Evolutionary conservation across 345 rosid genomes (phyloP), one percentile per base, ranked within the genome.

Genomic region (Camelina laxa): DNA sequence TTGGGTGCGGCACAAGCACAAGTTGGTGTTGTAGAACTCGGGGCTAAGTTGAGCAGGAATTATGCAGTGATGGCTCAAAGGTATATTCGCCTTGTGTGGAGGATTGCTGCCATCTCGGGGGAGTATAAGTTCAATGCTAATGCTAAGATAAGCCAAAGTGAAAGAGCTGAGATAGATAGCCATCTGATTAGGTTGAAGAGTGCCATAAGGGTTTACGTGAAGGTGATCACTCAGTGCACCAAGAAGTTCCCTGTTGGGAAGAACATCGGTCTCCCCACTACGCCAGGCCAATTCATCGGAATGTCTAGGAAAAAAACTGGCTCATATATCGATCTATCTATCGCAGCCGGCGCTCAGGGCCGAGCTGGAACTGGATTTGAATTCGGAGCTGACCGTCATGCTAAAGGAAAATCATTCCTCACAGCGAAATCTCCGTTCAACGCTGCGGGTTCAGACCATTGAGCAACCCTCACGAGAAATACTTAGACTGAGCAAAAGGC

Each of bases 401-500:
- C 47, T 14, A 45, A 44, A 41, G 56, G 27, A 6, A 22, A 24
- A 53, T 51, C 17, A 4, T 27, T 27, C 30, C 30, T 27, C 30
- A 27, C 30, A 27, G 30, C 30, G 30, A 27, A 27, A n/a, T n/a
- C n/a, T n/a, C n/a, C n/a, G n/a, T n/a, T 50, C 11, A 58, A 62
- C 3, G 70, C 65, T 0, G 42, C 80, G 1, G 80, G 65, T 56
- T 70, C 68, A 71, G 24, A 38, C 2, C 75, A 7, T 19, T 70
- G 72, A 76, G 60, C 55, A 9, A 30, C 16, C 19, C 71, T 44
- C 33, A 3, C 19, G 9, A 14, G 9, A 77, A 65, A 48, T 67
- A 77, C 3, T 71, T 65, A 9, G 30, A 38, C 8, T 57, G 67
- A 66, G 61, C 45, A 22, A 62, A 65, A 58, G 72, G 30, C 72